A percentile compares a stretch with the other conserved stretches of the same genome.
Conservation (phyloP, 2,329 filamentous ascomycete genomes). For the Alternaria triticimaculans region DNA sequence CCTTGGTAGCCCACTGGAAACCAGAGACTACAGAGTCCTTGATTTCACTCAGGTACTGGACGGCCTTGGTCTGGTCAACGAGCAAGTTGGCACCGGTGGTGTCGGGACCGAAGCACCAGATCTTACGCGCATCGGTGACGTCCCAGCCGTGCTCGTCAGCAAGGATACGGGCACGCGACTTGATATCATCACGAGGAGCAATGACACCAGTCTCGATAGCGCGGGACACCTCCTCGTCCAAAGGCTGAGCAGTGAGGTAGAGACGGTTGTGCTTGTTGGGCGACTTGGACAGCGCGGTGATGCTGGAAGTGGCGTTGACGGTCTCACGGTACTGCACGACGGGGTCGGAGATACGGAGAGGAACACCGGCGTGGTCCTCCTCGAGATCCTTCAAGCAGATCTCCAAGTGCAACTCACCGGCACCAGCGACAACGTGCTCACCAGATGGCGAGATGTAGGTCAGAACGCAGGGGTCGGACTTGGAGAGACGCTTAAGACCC, state of each 20-base stretch:
- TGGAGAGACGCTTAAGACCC: slow-evolving; percentile 99
- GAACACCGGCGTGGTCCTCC: slow-evolving; percentile 98
- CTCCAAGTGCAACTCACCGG: slow-evolving; percentile 98
- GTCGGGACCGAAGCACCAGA: slow-evolving; percentile 99
- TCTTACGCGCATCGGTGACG: slow-evolving; percentile 99
- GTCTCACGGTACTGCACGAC: slow-evolving; percentile 99
- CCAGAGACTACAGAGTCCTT: slow-evolving; percentile 99
- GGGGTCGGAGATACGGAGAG: slow-evolving; percentile 96
- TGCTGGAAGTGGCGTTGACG: slow-evolving; percentile 82
- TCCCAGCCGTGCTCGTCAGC: slow-evolving; percentile 99
- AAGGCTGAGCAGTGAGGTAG: slow-evolving; percentile 90
- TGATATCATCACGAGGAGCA: slow-evolving; percentile 96
- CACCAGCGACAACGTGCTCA: slow-evolving; percentile 99
- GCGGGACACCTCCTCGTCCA: slow-evolving; percentile 87
- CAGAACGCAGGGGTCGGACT: slow-evolving; percentile 98
- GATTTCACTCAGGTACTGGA: slow-evolving; percentile 99
- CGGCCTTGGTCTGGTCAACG: slow-evolving; percentile 99
- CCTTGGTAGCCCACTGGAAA: slow-evolving; percentile 99
- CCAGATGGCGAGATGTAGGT: slow-evolving; percentile 88
- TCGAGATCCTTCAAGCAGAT: slow-evolving; percentile 99
- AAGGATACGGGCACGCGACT: slow-evolving; percentile 92
- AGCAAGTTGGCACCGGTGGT: slow-evolving; percentile 97
- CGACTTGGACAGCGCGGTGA: slow-evolving; percentile 97
- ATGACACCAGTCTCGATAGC: slow-evolving; percentile 95
- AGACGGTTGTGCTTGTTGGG: slow-evolving; percentile 99